phyloP scores from a whole-genome alignment of 495 filamentous ascomycete genomes.

The Podospora fimiseda region DNA sequence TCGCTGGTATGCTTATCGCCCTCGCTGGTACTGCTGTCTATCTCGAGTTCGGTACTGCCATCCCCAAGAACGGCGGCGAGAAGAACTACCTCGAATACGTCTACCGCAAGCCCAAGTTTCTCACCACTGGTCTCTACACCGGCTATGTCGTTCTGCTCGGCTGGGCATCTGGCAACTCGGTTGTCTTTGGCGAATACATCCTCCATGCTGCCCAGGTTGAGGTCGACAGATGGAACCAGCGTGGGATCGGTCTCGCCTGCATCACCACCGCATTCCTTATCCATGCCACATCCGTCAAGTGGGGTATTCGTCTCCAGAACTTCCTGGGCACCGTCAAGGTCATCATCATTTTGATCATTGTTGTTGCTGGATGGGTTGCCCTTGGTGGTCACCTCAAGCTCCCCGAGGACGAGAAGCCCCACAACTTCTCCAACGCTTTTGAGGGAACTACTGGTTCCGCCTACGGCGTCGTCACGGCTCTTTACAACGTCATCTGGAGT shows the following conservation, averaged over 20 bases:
- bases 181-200: conserved; percentile 64
- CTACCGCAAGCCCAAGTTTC: conserved; percentile 56
- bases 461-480: conserved; percentile 56
- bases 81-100: conserved; percentile 66
- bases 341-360: conserved; percentile 58
- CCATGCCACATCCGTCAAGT: conserved; percentile 56
- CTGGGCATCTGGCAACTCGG: conserved; percentile 53
- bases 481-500: conserved; percentile 63
- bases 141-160: conserved; percentile 53
- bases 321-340: conserved; percentile 63
- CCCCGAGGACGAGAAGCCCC: conserved; percentile 40
- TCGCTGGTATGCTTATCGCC: conserved; percentile 56
- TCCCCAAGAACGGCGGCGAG: conserved; percentile 52
- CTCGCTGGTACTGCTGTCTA: conserved; percentile 57
- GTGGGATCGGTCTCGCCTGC: conserved; percentile 60
- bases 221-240: conserved; percentile 60
- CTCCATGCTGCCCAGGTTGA: conserved; percentile 54
- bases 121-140: conserved; percentile 58
- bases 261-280: conserved; percentile 57
- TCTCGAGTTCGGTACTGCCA: conserved; percentile 54
- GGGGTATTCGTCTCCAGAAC: conserved; percentile 62
- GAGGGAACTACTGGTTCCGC: conserved; percentile 51
- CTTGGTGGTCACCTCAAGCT: conserved; percentile 49
- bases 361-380: conserved; percentile 59
- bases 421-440: conserved; percentile 63